A percentile compares a stretch with the other conserved stretches of the same genome.
phyloP scores from a whole-genome alignment of 148 eudicot species.

The Fagopyrum homotropicum region DNA sequence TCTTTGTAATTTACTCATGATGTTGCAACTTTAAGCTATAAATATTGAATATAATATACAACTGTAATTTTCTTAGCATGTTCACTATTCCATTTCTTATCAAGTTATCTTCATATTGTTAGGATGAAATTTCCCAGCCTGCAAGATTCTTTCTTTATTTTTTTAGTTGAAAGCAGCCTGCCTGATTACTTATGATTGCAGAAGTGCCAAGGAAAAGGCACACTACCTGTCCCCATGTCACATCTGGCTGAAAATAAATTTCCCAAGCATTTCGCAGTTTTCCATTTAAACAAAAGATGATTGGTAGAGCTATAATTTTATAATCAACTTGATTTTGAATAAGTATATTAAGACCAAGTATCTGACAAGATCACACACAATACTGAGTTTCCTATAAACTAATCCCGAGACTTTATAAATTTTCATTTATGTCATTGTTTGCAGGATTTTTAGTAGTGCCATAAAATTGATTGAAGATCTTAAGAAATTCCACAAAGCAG shows the following conservation, averaged over 20 bases:
- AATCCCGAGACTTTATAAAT: neutral
- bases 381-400: neutral
- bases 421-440: constrained; percentile 2
- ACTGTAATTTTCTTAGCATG: neutral
- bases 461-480: constrained; percentile 4
- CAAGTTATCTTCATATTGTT: neutral
- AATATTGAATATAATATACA: neutral
- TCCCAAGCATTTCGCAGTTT: neutral
- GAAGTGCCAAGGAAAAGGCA: constrained; percentile 7
- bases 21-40: neutral
- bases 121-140: constrained; percentile 7
- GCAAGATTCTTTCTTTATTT: neutral
- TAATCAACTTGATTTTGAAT: neutral
- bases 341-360: constrained; percentile 6
- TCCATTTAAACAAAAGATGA: neutral
- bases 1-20: neutral
- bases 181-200: neutral
- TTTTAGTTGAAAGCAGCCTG: constrained; percentile 7
- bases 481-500: neutral
- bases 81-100: neutral
- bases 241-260: constrained; percentile 4
- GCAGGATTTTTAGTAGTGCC: constrained; percentile 5
- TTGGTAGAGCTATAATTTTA: neutral
- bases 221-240: constrained; percentile 7
- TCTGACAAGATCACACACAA: neutral